A percentile compares a stretch with the other conserved stretches of the same genome.
phyloP scores from a whole-genome alignment of 139 green algal species.

The Volvox reticuliferus region DNA sequence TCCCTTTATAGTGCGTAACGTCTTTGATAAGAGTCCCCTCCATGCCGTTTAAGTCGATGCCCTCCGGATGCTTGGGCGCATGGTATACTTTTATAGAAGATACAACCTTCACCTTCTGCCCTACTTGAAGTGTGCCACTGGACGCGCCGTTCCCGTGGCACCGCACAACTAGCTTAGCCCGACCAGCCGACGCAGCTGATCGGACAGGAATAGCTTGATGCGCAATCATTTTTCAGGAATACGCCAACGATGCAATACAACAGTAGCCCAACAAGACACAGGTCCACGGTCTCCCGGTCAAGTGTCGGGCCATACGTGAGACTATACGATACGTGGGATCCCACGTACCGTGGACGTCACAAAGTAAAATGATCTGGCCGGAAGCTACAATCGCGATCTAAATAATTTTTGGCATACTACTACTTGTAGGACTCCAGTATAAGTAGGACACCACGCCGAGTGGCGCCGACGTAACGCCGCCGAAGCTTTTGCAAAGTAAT shows the following conservation, averaged over 20 bases:
- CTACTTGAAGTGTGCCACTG: slow-evolving; percentile 48
- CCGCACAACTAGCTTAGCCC: slow-evolving; percentile 26
- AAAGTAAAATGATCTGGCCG: too few relatives aligned
- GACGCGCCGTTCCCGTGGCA: slow-evolving; percentile 32
- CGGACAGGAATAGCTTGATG: neutral
- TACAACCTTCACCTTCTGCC: slow-evolving; percentile 65
- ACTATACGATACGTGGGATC: too few relatives aligned
- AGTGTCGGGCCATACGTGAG: too few relatives aligned
- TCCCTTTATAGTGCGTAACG: slow-evolving; percentile 73
- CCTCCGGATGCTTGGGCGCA: slow-evolving; percentile 66
- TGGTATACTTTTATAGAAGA: slow-evolving; percentile 69
- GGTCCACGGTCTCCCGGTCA: too few relatives aligned
- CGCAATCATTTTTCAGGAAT: neutral
- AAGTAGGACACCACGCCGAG: too few relatives aligned
- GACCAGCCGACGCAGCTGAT: neutral
- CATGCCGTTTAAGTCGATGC: slow-evolving; percentile 78
- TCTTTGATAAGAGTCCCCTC: slow-evolving; percentile 70
- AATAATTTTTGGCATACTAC: too few relatives aligned
- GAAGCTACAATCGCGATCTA: too few relatives aligned
- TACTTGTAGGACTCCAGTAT: too few relatives aligned
- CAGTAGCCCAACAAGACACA: neutral
- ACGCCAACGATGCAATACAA: neutral
- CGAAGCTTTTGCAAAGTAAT: too few relatives aligned
- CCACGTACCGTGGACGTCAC: too few relatives aligned
- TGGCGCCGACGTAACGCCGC: too few relatives aligned